Evolutionary conservation across 306 rosid genomes (phyloP).

Genomic region (Sicyos edulis): DNA sequence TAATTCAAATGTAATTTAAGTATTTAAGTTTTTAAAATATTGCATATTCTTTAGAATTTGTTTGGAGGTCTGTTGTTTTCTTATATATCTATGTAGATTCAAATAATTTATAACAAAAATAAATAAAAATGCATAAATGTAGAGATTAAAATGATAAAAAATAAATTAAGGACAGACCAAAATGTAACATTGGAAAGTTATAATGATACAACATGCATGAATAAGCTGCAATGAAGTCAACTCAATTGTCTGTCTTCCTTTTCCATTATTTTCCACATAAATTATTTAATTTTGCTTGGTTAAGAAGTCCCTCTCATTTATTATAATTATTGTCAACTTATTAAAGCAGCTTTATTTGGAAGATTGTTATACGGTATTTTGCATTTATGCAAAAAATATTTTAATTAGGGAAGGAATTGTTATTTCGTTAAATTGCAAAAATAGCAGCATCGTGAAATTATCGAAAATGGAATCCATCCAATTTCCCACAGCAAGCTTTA

Average conservation of each 20-base stretch:
- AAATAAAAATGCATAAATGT: neutral
- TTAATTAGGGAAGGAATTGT: no score
- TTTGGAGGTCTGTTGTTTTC: no score
- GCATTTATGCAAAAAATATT: no score
- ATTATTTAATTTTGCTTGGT: conserved; percentile 3
- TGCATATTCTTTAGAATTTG: no score
- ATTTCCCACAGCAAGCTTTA: no score
- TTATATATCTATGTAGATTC: no score
- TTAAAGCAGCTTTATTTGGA: neutral
- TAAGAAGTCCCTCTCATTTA: neutral
- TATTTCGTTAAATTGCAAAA: no score
- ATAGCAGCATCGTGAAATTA: no score
- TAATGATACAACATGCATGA: neutral
- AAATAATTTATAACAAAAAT: no score
- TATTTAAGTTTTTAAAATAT: no score
- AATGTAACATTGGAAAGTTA: neutral
- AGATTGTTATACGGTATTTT: neutral
- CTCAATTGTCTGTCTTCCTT: neutral
- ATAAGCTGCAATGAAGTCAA: neutral
- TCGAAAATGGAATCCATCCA: no score
- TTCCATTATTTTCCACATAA: neutral
- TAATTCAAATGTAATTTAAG: no score
- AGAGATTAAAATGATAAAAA: neutral
- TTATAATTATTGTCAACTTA: neutral
- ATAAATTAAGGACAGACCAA: neutral